Conservation (phyloP, 495 filamentous ascomycete genomes). For the Massariosphaeria phaeospora region DNA sequence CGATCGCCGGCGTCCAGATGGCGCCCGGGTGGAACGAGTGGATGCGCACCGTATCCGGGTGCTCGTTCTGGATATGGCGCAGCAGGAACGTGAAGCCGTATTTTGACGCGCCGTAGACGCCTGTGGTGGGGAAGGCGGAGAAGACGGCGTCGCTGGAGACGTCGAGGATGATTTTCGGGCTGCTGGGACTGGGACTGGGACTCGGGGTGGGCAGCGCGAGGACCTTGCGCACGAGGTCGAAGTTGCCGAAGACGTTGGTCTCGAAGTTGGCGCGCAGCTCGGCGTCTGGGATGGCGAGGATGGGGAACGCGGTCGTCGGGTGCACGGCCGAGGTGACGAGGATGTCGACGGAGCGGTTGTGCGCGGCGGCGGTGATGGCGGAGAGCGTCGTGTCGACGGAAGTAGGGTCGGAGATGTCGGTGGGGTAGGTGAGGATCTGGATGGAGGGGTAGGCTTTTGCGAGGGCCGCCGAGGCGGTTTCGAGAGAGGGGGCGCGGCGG, state of each 20-base stretch:
- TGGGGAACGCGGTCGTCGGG: no score
- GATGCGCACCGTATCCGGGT: conserved; percentile 1
- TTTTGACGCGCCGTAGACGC: conserved; percentile 1
- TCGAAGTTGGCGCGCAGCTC: not conserved
- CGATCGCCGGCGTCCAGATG: not conserved
- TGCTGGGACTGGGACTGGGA: no score
- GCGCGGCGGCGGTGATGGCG: not conserved
- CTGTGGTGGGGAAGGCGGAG: not conserved
- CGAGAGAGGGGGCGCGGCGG: conserved; percentile 2
- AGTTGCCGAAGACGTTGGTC: conserved; percentile 11
- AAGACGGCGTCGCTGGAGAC: conserved; percentile 30
- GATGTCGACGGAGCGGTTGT: not conserved
- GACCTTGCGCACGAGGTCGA: conserved; percentile 1
- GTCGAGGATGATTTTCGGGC: conserved; percentile 1
- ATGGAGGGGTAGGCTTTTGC: not conserved
- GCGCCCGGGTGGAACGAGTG: conserved; percentile 5
- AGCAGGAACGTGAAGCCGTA: not conserved
- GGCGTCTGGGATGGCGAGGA: not conserved
- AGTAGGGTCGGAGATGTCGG: not conserved
- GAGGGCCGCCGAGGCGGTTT: not conserved
- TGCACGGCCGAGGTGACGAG: conserved; percentile 1
- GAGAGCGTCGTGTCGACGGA: not conserved
- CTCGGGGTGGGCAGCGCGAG: not conserved
- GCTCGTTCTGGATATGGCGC: not conserved
- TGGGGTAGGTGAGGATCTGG: conserved; percentile 1